Evolutionary conservation across 306 rosid genomes (phyloP).

Genomic region (Morella rubra): DNA sequence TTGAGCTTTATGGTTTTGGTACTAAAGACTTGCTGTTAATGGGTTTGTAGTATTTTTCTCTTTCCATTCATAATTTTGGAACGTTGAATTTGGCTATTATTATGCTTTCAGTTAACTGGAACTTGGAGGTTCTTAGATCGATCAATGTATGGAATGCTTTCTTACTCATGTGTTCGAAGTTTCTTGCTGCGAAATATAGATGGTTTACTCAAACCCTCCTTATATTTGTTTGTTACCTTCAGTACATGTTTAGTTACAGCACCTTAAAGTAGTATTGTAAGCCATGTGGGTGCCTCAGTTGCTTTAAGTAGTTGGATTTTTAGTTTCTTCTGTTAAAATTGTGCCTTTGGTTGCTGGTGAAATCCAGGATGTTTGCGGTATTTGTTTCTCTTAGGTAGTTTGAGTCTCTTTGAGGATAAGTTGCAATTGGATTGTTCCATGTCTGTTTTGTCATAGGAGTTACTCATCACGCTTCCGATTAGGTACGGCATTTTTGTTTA

Average conservation of each 20-base stretch:
- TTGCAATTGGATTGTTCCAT: background rate
- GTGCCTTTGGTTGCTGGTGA: background rate
- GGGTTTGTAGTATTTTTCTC: background rate
- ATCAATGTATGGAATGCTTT: background rate
- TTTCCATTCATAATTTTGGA: background rate
- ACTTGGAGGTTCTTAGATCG: background rate
- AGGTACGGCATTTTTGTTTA: background rate
- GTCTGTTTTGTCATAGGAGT: background rate
- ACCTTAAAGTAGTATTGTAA: too few species aligned
- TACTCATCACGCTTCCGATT: background rate
- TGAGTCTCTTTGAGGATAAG: background rate
- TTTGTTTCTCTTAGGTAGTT: background rate
- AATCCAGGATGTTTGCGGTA: background rate
- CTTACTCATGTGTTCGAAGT: background rate
- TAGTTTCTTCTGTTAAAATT: background rate
- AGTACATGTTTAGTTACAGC: background rate
- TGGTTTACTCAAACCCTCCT: background rate
- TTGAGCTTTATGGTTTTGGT: background rate
- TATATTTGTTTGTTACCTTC: background rate
- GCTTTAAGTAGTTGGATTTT: too few species aligned
- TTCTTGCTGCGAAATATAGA: background rate
- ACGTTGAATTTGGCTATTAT: background rate
- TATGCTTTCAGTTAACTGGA: background rate
- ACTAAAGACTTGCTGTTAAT: background rate
- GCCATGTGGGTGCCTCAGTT: too few species aligned